phyloP scores from a whole-genome alignment of 108 stramenopile genomes.

The Parmales sp. region DNA sequence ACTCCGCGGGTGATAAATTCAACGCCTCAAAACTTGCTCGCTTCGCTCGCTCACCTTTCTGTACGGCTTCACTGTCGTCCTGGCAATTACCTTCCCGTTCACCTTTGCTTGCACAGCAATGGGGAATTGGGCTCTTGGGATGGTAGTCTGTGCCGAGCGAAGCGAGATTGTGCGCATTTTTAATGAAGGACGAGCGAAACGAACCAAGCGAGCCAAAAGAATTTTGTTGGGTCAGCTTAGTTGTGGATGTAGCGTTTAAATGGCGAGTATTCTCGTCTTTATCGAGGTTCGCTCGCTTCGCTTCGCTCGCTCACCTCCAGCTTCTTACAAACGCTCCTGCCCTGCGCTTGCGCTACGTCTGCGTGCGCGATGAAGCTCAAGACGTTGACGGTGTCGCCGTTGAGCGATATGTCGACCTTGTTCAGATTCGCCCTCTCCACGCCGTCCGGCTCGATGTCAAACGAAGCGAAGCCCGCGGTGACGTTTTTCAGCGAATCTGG shows the following conservation, averaged over 20 bases:
- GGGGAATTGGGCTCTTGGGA: constrained; percentile 61
- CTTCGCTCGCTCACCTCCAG: constrained; percentile 47
- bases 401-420: constrained; percentile 91
- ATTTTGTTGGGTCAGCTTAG: too few species aligned
- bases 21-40: too few species aligned
- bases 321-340: constrained; percentile 71
- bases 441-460: constrained; percentile 64
- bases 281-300: not conserved
- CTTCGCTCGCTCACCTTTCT: too few species aligned
- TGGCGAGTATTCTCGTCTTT: not conserved
- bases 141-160: not conserved
- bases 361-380: constrained; percentile 84
- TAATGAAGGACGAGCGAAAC: too few species aligned
- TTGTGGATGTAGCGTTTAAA: too few species aligned
- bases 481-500: too few species aligned
- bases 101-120: constrained; percentile 95
- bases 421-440: constrained; percentile 57
- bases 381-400: constrained; percentile 80
- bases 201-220: too few species aligned
- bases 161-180: not conserved
- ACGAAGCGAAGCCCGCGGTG: constrained; percentile 63
- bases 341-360: constrained; percentile 57
- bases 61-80: constrained; percentile 74
- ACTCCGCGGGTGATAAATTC: too few species aligned
- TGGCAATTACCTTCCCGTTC: constrained; percentile 69